phyloP scores from a whole-genome alignment of 2,329 filamentous ascomycete species.

The Colletotrichum lini region DNA sequence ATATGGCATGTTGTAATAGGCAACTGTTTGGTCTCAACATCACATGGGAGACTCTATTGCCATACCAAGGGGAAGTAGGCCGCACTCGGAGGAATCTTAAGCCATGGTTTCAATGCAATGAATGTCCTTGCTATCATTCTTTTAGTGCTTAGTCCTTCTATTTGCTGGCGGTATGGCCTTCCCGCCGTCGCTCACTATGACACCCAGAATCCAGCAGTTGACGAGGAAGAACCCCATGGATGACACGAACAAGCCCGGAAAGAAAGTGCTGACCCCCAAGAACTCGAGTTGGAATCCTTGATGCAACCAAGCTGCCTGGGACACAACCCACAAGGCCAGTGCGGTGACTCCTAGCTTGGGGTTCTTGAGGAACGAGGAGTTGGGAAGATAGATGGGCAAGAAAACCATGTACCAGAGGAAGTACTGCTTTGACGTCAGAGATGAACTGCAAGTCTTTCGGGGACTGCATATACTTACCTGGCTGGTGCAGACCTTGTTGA shows the following conservation, averaged over 20 bases:
- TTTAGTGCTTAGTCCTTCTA: neutral
- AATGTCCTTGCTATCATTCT: neutral
- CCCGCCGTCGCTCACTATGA: slow-evolving; percentile 79
- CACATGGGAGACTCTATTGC: too few relatives aligned
- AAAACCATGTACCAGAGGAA: slow-evolving; percentile 99
- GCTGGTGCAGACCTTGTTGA: slow-evolving; percentile 99
- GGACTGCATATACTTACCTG: slow-evolving; percentile 73
- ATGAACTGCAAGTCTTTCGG: neutral
- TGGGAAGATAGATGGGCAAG: slow-evolving; percentile 89
- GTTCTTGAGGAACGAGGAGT: slow-evolving; percentile 77
- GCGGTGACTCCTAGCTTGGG: slow-evolving; percentile 75
- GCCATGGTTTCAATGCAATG: too few relatives aligned
- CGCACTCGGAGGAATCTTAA: too few relatives aligned
- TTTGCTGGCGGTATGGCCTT: neutral
- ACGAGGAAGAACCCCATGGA: slow-evolving; percentile 85
- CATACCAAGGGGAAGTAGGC: neutral
- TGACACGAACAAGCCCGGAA: slow-evolving; percentile 84
- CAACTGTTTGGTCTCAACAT: too few relatives aligned
- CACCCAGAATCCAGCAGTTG: slow-evolving; percentile 89
- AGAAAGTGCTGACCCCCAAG: slow-evolving; percentile 84
- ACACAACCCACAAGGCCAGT: slow-evolving; percentile 79
- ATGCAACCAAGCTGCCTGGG: slow-evolving; percentile 83
- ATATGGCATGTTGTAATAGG: too few relatives aligned
- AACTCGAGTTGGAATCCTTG: slow-evolving; percentile 85
- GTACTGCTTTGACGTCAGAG: slow-evolving; percentile 72